Evolutionary conservation across 1,284 basidiomycete species (phyloP).

Genomic region (Papiliotrema nemorosa): DNA sequence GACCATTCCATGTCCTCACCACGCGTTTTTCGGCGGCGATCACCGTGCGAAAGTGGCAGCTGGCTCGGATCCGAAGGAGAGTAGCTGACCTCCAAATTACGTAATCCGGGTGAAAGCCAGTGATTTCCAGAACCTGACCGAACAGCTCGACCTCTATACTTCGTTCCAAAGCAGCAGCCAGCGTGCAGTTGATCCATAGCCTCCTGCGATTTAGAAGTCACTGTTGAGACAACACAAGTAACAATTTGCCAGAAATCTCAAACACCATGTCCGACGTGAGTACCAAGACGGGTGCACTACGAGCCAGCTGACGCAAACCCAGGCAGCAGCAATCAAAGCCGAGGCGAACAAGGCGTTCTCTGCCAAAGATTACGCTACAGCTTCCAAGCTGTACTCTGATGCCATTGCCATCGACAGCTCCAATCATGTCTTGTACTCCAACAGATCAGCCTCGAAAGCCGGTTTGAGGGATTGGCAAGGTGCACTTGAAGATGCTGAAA

Average conservation of each 20-base stretch:
- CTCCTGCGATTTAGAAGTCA: too few species aligned
- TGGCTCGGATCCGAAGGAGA: too few species aligned
- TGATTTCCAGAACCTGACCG: too few species aligned
- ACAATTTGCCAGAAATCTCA: too few species aligned
- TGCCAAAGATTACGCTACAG: constrained; percentile 86
- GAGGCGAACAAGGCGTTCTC: constrained; percentile 94
- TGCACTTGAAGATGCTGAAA: constrained; percentile 85
- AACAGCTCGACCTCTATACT: too few species aligned
- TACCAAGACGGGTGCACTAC: not conserved
- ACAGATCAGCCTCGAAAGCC: constrained; percentile 83
- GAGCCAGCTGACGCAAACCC: not conserved
- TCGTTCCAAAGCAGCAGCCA: too few species aligned
- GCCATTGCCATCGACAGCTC: constrained; percentile 78
- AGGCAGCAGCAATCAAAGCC: constrained; percentile 70
- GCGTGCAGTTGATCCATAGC: too few species aligned
- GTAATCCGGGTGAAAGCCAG: too few species aligned
- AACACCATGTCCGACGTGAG: too few species aligned
- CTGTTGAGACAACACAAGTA: too few species aligned
- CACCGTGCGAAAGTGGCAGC: not conserved
- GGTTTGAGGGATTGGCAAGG: constrained; percentile 74
- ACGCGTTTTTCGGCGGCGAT: not conserved
- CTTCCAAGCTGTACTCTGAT: constrained; percentile 75
- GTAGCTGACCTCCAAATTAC: too few species aligned
- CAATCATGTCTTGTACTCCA: constrained; percentile 89
- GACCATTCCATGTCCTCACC: not conserved